phyloP scores from a whole-genome alignment of 75 land plant genomes.

The Picea glauca region DNA sequence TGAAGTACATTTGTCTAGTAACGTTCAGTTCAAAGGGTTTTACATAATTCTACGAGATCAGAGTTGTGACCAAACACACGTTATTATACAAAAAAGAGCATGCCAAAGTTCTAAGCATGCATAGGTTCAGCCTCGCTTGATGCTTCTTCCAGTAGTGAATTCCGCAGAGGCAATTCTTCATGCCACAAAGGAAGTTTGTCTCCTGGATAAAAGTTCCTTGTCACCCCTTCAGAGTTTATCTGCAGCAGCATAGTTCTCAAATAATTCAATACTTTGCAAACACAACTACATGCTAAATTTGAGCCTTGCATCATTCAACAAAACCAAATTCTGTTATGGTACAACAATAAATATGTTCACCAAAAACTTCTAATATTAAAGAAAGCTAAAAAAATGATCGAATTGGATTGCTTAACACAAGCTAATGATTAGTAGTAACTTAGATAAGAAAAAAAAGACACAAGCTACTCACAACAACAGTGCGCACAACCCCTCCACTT shows the following conservation, averaged over 20 bases:
- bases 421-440: background rate
- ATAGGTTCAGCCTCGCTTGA: background rate
- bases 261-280: background rate
- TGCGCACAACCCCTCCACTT: conserved; percentile 96
- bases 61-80: no score
- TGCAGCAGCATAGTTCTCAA: conserved; percentile 14
- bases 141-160: conserved; percentile 42
- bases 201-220: conserved; percentile 74
- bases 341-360: background rate
- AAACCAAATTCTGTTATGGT: background rate
- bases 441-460: background rate
- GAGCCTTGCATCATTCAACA: background rate
- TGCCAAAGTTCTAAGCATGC: background rate
- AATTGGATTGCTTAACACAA: background rate
- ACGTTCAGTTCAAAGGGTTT: no score
- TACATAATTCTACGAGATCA: no score
- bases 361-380: no score
- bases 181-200: conserved; percentile 85
- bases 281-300: no score
- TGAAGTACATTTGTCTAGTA: no score
- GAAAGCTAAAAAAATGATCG: background rate
- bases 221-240: conserved; percentile 85
- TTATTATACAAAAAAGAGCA: no score
- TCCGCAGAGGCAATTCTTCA: conserved; percentile 71
- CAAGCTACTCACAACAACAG: conserved; percentile 60